Evolutionary conservation across 495 filamentous ascomycete species (phyloP), one percentile per base, ranked within the genome.

Genomic region (Penicillium antarcticum): DNA sequence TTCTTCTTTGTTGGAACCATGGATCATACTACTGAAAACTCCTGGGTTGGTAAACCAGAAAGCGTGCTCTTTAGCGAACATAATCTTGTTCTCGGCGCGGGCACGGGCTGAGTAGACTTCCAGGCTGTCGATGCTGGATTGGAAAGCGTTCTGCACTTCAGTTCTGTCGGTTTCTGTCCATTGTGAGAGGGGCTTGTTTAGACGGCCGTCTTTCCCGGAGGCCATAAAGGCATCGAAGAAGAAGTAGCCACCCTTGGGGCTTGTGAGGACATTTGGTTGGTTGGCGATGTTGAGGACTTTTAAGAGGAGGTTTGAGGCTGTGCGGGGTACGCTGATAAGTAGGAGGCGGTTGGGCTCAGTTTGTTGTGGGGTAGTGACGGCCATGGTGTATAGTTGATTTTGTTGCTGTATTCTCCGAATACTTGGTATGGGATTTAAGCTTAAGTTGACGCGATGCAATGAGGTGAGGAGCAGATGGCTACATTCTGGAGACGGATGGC

Each of bases 11-110:
- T 42, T 31, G 14, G 26, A 5, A 31, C 36, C 38, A 5, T 41
- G 23, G 10, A 4, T 9, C 2, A 3, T 13, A 5, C 29, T 38
- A 6, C 26, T 45, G 34, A 32, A 44, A 42, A 18, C n/a, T 3
- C 18, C 45, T 31, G 47, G 58, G 19, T 56, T 59, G 21, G 32
- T 12, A 23, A 65, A 26, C 56, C 58, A 65, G 42, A 49, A 54
- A 11, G 60, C 52, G 48, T 77, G 74, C 46, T 77, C 73, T 48
- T 77, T 77, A 29, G 68, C 59, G 36, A 68, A 71, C 4, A 69
- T 52, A 5, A 56, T 61, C 51, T 74, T 65, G 38, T 62, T 62
- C 12, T 58, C 38, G 4, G 45, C 38, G n/a, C 58, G 33, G 0
- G 67, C 69, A 1, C 48, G 49, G 1, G 45, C 19, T 10, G 68